These are phyloP conservation scores for Bruguiera sexangula DNA, from an alignment of 345 rosid genomes.

Conservation along the genomic window DNA sequence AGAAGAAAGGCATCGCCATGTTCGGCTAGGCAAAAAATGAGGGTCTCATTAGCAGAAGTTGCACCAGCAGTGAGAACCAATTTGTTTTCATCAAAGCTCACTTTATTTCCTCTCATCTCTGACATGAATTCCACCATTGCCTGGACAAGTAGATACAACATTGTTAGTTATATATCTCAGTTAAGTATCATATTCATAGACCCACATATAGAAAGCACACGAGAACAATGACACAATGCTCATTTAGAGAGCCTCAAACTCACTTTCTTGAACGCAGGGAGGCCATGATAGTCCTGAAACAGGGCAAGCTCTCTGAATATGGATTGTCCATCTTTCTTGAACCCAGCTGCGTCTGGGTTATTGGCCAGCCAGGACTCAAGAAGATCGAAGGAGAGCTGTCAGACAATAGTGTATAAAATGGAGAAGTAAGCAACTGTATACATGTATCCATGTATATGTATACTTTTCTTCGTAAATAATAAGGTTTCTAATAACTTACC, in stretches of 20 bases:
- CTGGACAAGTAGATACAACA: conserved; percentile 23
- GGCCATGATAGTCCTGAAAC: conserved; percentile 80
- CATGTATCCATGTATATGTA: too few relatives aligned
- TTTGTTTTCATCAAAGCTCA: conserved; percentile 51
- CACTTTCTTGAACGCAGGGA: conserved; percentile 68
- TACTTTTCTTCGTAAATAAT: not conserved
- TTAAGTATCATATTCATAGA: not conserved
- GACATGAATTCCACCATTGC: conserved; percentile 77
- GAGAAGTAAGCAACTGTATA: not conserved
- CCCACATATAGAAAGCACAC: not conserved
- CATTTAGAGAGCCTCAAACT: conserved; percentile 1
- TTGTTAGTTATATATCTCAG: not conserved
- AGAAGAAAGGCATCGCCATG: conserved; percentile 75
- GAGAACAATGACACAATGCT: not conserved
- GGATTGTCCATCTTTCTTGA: conserved; percentile 61
- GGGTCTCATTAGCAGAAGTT: conserved; percentile 78
- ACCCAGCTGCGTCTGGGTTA: conserved; percentile 60
- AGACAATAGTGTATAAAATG: not conserved
- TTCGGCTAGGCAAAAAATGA: conserved; percentile 72
- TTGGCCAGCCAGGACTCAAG: conserved; percentile 66
- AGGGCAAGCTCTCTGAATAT: conserved; percentile 77
- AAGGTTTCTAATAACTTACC: conserved; percentile 28
- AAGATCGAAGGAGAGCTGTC: conserved; percentile 65
- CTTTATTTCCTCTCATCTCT: conserved; percentile 76
- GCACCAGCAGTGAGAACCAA: conserved; percentile 78